Evolutionary conservation across 805 yeast genomes (phyloP), one percentile per base, ranked within the genome.

Genomic region (Ogataea allantospora): DNA sequence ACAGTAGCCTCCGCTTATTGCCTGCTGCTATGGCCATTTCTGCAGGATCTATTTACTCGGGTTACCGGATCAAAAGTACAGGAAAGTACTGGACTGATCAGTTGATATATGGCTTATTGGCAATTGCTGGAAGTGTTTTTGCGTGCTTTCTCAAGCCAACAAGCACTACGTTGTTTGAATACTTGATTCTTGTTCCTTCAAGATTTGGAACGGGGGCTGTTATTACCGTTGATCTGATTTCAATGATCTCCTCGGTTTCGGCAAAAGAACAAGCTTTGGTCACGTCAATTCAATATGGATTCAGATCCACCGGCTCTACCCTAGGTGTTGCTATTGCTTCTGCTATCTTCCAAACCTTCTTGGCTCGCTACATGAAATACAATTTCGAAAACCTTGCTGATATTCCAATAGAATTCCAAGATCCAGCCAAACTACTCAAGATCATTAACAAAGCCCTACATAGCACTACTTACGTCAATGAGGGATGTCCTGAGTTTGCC

Each of bases 271-370:
- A 87, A 60, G 95, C 96, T 1, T 73, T 88, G 14, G 83, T 91
- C 2, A 88, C 96, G 0, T 85, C 95, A 0, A 84, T 89, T 41
- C 95, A 87, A 54, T 88, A 89, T 58, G 88, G 78, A 4, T 74
- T 75, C 50, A 61, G 79, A 48, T 65, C 78, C 6, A 71, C 78
- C 1, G 79, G 79, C 1, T 73, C 78, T 3, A 73, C 79, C 0
- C 53, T 74, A 40, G 80, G 79, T 14, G 78, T 73, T 10, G 60
- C 78, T 0, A 54, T 71, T 15, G 71, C 75, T 1, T 63, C 70
- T 23, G 77, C 79, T 0, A 62, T 74, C 7, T 65, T 73, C 18
- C 61, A 76, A 63, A 43, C 30, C 16, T 43, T 42, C 18, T 40
- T 57, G 9, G 36, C 47, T 5, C 15, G 20, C 1, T 32, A 46